These are phyloP conservation scores for Cryptococcus jaspeensis DNA, from an alignment of 1,284 basidiomycete species.

Conservation along the genomic window DNA sequence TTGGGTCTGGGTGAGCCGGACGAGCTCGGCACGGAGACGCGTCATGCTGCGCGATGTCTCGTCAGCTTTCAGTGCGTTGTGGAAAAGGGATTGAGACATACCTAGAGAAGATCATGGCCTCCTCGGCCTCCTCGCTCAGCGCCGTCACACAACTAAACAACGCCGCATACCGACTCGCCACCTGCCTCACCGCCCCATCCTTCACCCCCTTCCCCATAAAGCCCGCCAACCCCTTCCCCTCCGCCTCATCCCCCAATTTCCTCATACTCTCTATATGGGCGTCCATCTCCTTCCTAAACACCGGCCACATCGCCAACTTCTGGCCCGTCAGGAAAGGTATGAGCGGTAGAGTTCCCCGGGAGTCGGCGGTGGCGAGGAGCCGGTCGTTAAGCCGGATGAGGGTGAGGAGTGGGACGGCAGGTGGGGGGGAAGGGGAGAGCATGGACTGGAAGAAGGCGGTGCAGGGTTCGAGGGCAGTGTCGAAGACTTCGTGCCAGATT, in stretches of 20 bases:
- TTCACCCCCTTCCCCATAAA: constrained; percentile 64
- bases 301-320: constrained; percentile 82
- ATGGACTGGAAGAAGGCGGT: constrained; percentile 50
- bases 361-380: constrained; percentile 68
- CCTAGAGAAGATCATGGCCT: constrained; percentile 94
- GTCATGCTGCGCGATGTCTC: constrained; percentile 59
- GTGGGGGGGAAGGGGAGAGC: constrained; percentile 56
- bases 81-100: constrained; percentile 42
- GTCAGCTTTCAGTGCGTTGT: background rate
- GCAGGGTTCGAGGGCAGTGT: constrained; percentile 79
- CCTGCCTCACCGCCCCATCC: constrained; percentile 62
- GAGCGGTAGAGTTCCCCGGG: constrained; percentile 71
- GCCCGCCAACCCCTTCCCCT: constrained; percentile 49
- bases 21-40: constrained; percentile 82
- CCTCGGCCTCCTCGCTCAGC: constrained; percentile 76
- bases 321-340: constrained; percentile 76
- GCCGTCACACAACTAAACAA: constrained; percentile 77
- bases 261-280: constrained; percentile 76
- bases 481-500: constrained; percentile 87
- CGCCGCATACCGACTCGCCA: constrained; percentile 66
- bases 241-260: constrained; percentile 70
- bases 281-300: constrained; percentile 85
- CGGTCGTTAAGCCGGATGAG: constrained; percentile 86
- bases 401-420: constrained; percentile 71
- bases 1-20: constrained; percentile 72